phyloP scores from a whole-genome alignment of 306 rosid genomes.

The Cicer bijugum region DNA sequence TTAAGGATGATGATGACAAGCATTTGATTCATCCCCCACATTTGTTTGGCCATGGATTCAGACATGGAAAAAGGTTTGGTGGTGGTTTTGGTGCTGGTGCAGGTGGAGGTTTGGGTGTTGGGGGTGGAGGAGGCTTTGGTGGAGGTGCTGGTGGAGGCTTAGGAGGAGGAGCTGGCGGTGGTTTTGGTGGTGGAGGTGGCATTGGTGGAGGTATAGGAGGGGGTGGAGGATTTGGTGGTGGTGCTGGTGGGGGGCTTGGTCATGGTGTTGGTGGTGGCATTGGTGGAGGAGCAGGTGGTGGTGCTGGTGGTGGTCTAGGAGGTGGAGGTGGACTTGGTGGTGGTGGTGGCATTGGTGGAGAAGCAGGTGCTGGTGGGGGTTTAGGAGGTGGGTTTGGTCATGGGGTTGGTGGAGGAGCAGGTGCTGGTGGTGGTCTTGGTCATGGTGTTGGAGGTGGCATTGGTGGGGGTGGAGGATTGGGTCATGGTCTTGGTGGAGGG shows the following conservation, averaged over 20 bases:
- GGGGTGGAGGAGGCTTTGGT: neutral
- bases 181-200: neutral
- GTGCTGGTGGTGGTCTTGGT: constrained; percentile 28
- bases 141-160: neutral
- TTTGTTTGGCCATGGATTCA: constrained; percentile 40
- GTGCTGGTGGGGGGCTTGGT: constrained; percentile 24
- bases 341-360: constrained; percentile 32
- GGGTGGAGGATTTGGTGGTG: constrained; percentile 33
- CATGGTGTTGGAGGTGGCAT: constrained; percentile 12
- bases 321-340: constrained; percentile 1
- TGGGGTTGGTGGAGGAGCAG: constrained; percentile 34
- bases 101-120: constrained; percentile 17
- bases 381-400: constrained; percentile 28
- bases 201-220: constrained; percentile 1
- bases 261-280: constrained; percentile 6
- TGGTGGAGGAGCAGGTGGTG: constrained; percentile 18
- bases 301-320: constrained; percentile 9
- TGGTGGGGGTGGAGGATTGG: constrained; percentile 39
- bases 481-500: constrained; percentile 18
- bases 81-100: neutral
- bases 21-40: too few relatives aligned
- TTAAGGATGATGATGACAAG: too few relatives aligned
- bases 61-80: constrained; percentile 36
- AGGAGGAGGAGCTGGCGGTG: neutral
- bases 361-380: constrained; percentile 28